These are phyloP conservation scores for Podila epigama DNA, from an alignment of 192 early-diverging fungal species.

Conservation along the genomic window DNA sequence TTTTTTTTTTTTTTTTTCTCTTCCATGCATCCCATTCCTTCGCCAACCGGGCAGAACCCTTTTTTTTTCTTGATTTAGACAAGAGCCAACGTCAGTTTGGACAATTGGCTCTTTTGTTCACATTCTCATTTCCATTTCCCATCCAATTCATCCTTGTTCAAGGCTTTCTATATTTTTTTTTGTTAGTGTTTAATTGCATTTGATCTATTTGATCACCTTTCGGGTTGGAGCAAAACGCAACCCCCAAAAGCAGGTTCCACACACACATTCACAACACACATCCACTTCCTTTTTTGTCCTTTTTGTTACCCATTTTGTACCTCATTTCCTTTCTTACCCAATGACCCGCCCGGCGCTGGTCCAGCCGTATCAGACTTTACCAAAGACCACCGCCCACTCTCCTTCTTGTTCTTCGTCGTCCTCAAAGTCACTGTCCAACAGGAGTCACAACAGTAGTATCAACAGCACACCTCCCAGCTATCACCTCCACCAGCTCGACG, in stretches of 20 bases:
- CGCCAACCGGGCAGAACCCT: neutral
- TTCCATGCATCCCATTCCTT: neutral
- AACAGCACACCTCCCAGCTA: too few species aligned
- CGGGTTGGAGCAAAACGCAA: too few species aligned
- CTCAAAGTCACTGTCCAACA: neutral
- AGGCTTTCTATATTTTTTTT: too few species aligned
- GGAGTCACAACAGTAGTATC: neutral
- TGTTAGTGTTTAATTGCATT: too few species aligned
- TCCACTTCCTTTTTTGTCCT: neutral
- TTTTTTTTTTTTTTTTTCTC: neutral
- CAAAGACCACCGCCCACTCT: neutral
- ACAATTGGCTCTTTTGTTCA: neutral
- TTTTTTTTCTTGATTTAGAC: too few species aligned
- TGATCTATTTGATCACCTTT: too few species aligned
- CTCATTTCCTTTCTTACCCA: neutral
- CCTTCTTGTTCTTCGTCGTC: neutral
- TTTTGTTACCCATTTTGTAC: neutral
- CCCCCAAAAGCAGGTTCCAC: too few species aligned
- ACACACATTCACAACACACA: too few species aligned
- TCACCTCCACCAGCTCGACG: too few species aligned
- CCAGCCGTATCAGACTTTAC: constrained; percentile 1
- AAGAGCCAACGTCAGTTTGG: too few species aligned
- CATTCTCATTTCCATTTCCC: too few species aligned
- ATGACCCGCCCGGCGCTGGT: constrained; percentile 2
- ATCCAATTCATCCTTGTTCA: too few species aligned